A percentile compares a stretch with the other conserved stretches of the same genome.
Evolutionary conservation across 306 rosid genomes (phyloP).

Genomic region (Cercis canadensis): DNA sequence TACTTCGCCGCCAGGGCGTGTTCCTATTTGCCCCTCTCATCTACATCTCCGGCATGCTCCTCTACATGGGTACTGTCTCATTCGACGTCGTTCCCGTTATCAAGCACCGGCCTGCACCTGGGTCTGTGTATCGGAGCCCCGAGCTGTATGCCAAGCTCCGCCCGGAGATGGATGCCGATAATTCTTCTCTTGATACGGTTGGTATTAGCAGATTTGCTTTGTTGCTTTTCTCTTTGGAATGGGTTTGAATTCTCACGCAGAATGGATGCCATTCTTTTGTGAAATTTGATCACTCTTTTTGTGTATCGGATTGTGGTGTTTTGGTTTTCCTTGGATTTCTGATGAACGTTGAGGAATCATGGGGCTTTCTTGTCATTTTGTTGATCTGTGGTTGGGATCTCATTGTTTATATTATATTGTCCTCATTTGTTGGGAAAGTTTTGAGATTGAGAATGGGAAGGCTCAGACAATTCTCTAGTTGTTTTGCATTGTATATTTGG

Average conservation of each 20-base stretch:
- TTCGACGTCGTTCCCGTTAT: conserved; percentile 77
- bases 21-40: conserved; percentile 96
- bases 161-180: conserved; percentile 73
- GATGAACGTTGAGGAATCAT: conserved; percentile 10
- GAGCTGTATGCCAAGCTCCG: conserved; percentile 69
- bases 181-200: conserved; percentile 82
- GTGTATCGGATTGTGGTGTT: background rate
- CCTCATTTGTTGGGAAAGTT: background rate
- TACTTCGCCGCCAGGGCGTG: conserved; percentile 87
- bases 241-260: background rate
- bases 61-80: conserved; percentile 82
- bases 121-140: conserved; percentile 84
- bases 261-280: background rate
- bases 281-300: background rate
- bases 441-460: background rate
- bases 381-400: conserved; percentile 28
- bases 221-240: conserved; percentile 18
- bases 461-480: background rate
- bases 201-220: conserved; percentile 14
- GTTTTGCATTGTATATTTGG: conserved; percentile 20
- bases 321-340: background rate
- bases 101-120: conserved; percentile 72
- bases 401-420: conserved; percentile 9
- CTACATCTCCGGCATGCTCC: conserved; percentile 88
- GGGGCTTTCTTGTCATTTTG: background rate